Percentiles rank a stretch among this genome's conserved stretches.
Conservation (phyloP, 2,329 filamentous ascomycete genomes). For the Ceratocystis harringtonii region DNA sequence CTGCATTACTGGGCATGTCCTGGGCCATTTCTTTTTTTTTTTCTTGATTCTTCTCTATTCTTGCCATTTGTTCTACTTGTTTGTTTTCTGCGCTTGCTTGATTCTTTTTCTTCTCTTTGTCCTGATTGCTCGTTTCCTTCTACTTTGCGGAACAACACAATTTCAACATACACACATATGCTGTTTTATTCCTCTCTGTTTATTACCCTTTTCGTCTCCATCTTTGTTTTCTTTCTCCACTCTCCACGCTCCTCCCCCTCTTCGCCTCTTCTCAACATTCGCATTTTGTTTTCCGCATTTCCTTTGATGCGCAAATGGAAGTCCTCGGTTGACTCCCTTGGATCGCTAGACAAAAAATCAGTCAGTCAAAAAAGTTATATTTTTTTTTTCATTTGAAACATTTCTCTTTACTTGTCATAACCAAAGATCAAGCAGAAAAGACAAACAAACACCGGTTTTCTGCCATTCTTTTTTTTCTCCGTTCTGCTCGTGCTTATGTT, state of each 20-base stretch:
- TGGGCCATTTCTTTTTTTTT: conserved; percentile 1
- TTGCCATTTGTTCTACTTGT: conserved; percentile 5
- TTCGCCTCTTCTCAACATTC: conserved; percentile 4
- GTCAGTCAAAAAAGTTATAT: conserved; percentile 16
- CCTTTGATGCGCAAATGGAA: conserved; percentile 4
- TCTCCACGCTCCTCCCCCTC: neutral
- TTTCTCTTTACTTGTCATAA: neutral
- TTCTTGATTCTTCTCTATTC: conserved; percentile 8
- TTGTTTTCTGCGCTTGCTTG: neutral
- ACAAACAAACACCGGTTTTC: neutral
- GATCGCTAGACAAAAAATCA: conserved; percentile 14
- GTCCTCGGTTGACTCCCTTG: conserved; percentile 1
- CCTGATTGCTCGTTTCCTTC: neutral
- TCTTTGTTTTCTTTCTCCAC: neutral
- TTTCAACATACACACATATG: neutral
- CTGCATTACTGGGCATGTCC: conserved; percentile 1
- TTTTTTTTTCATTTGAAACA: conserved; percentile 12
- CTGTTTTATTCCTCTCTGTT: neutral
- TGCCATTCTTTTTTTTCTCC: neutral
- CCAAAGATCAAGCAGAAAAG: too few species aligned
- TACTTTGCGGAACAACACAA: neutral
- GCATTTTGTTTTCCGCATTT: conserved; percentile 10
- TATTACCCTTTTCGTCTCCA: neutral
- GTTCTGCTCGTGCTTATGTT: too few species aligned
- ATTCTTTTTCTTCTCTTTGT: conserved; percentile 2